These are phyloP conservation scores for Neocallimastix lanati DNA, from an alignment of 192 early-diverging fungal species.

Conservation along the genomic window DNA sequence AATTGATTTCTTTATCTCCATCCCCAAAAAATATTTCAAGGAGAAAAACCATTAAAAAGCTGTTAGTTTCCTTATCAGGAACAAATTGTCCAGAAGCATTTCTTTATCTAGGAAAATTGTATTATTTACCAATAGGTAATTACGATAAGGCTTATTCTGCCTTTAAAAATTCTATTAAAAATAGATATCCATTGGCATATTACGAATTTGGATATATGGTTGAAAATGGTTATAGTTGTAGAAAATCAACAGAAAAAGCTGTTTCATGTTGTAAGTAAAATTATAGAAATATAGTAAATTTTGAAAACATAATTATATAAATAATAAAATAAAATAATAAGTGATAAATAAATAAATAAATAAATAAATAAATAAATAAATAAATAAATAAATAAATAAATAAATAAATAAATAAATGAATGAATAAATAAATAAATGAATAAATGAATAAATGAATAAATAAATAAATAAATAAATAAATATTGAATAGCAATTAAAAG, in stretches of 20 bases:
- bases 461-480: too few species aligned
- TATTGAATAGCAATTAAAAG: too few species aligned
- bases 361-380: too few species aligned
- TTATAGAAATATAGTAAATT: too few species aligned
- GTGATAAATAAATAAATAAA: too few species aligned
- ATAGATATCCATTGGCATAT: not conserved
- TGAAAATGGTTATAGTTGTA: not conserved
- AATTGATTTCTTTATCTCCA: not conserved
- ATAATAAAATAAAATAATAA: too few species aligned
- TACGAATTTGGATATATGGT: not conserved
- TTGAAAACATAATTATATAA: too few species aligned
- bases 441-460: too few species aligned
- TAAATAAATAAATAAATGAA: too few species aligned
- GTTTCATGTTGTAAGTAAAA: not conserved
- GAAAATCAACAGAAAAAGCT: not conserved
- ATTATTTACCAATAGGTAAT: not conserved
- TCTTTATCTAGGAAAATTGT: not conserved
- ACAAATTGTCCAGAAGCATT: not conserved
- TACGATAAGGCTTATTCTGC: not conserved
- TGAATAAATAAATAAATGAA: too few species aligned
- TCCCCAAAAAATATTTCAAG: not conserved
- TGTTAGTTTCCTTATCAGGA: not conserved
- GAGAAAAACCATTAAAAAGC: not conserved
- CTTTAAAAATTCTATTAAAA: not conserved
- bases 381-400: too few species aligned